A percentile compares a stretch with the other conserved stretches of the same genome.
Conservation (phyloP, 305 asterid genomes). For the Fraxinus sp. region DNA sequence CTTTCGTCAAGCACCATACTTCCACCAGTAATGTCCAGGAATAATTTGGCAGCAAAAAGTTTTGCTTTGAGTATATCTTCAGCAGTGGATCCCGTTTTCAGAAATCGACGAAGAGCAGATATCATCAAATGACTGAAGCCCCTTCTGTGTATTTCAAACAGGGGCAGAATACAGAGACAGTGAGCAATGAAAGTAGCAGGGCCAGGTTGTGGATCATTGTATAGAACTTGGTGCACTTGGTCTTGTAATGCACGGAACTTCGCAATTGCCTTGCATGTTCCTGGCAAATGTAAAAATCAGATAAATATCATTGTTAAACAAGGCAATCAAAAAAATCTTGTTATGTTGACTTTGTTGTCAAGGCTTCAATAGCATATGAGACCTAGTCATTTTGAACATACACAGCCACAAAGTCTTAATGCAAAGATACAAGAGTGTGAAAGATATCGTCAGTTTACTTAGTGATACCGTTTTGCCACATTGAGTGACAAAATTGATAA, state of each 20-base stretch:
- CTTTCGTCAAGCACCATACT: slow-evolving; percentile 52
- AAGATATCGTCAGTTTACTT: slow-evolving; percentile 12
- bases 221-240: slow-evolving; percentile 51
- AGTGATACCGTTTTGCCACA: slow-evolving; percentile 6
- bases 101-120: slow-evolving; percentile 64
- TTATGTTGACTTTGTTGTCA: slow-evolving; percentile 1
- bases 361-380: slow-evolving; percentile 8
- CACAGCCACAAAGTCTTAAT: background rate
- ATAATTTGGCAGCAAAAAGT: slow-evolving; percentile 56
- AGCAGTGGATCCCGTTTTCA: slow-evolving; percentile 39
- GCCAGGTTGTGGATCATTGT: slow-evolving; percentile 57
- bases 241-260: slow-evolving; percentile 78
- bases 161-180: slow-evolving; percentile 65
- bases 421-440: slow-evolving; percentile 8
- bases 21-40: slow-evolving; percentile 48
- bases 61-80: slow-evolving; percentile 55
- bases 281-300: slow-evolving; percentile 41
- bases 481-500: background rate
- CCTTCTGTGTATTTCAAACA: slow-evolving; percentile 48
- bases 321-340: slow-evolving; percentile 8
- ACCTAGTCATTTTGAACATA: slow-evolving; percentile 6
- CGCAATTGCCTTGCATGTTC: slow-evolving; percentile 66
- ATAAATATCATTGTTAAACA: slow-evolving; percentile 8
- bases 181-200: slow-evolving; percentile 71
- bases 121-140: slow-evolving; percentile 85